phyloP scores from a whole-genome alignment of 768 basidiomycete genomes.

The Trametes meyenii region DNA sequence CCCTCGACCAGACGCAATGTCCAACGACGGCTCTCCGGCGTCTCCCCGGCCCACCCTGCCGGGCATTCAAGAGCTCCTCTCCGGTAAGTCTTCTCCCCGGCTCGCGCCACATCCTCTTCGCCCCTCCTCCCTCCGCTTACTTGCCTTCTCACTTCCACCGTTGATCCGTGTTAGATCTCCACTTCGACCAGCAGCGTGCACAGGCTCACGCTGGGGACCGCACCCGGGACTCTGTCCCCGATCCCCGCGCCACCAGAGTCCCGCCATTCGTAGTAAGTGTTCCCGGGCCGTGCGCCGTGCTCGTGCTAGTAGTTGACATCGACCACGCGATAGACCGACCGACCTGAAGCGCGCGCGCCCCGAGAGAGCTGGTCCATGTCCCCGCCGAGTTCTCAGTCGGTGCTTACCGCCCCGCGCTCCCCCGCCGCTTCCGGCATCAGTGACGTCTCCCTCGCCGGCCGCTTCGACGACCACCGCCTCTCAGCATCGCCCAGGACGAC shows the following conservation, averaged over 20 bases:
- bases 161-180: background rate
- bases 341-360: background rate
- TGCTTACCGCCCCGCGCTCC: background rate
- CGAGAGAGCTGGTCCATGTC: background rate
- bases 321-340: background rate
- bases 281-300: background rate
- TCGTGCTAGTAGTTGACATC: background rate
- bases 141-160: too few relatives aligned
- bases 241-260: background rate
- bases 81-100: constrained; percentile 8
- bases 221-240: background rate
- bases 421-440: background rate
- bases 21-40: background rate
- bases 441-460: background rate
- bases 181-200: background rate
- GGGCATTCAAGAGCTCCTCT: constrained; percentile 12
- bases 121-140: background rate
- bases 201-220: background rate
- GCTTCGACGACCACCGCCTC: background rate
- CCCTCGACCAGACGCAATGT: background rate
- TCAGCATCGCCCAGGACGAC: background rate
- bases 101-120: too few relatives aligned
- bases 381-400: background rate
- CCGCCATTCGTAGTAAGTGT: constrained; percentile 1
- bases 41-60: constrained; percentile 12